Evolutionary conservation across 2,329 filamentous ascomycete species (phyloP), one percentile per base, ranked within the genome.

Genomic region (Trichophyton mentagrophytes): DNA sequence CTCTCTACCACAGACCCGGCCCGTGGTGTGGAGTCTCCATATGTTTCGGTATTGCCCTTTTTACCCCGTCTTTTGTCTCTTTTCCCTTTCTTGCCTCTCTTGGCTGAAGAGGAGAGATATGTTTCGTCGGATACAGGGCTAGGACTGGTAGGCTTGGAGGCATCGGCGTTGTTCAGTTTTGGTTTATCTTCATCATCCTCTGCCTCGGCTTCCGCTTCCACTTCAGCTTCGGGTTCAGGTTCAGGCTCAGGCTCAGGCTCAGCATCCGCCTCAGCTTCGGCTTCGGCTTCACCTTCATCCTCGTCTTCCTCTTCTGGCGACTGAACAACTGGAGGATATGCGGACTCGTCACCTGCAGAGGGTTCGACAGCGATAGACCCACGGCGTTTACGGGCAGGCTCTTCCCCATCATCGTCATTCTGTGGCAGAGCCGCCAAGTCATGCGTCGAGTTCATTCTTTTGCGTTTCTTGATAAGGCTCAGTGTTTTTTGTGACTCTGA

Each of bases 1-100:
- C 70, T 70, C 59, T 77, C 49, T 4, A 30, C 49, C 8, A 33
- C 49, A 6, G 49, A 53, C 3, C 70, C 69, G 53, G 74, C 74
- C 47, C 67, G 69, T 60, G 53, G 65, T 59, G 22, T 49, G 20
- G 68, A 69, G 65, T 76, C 68, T 47, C 73, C 73, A 53, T 72
- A 73, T 46, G 51, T 64, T 57, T 77, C 74, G 63, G 70, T 72
- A 57, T 66, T 53, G 22, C 22, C 67, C 65, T 72, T 78, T 64
- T 73, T 74, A 59, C 73, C 72, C 69, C 76, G 79, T 58, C 74
- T 70, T 66, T 77, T 77, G 61, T 74, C 74, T 66, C 76, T 77
- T 65, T 76, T 79, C 58, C 71, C 69, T 66, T 75, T 79, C 59
- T 70, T 74, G 57, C 65, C 68, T 65, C 49, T 22, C 22, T 73